These are phyloP conservation scores for Gamarada debralockiae DNA, from an alignment of 495 filamentous ascomycete species.

Conservation along the genomic window DNA sequence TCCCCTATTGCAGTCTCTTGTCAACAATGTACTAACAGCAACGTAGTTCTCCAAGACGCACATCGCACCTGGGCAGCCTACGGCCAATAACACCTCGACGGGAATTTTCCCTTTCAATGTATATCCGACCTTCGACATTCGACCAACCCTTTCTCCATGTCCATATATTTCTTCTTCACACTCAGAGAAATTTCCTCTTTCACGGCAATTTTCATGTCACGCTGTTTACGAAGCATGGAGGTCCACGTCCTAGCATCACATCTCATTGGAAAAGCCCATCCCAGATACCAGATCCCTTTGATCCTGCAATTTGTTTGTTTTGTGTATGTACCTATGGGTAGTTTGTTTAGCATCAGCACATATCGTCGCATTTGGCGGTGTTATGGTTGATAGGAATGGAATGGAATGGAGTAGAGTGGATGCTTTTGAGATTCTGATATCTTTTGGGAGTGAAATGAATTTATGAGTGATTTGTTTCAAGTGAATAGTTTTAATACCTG, in stretches of 20 bases:
- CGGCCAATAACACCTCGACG: conserved; percentile 26
- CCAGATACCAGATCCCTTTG: no score
- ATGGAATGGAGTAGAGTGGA: no score
- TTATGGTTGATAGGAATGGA: no score
- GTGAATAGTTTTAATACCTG: no score
- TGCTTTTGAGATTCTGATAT: no score
- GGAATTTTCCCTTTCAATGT: no score
- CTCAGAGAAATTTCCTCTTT: not conserved
- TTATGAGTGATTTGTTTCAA: no score
- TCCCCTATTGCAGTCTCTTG: not conserved
- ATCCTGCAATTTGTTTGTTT: not conserved
- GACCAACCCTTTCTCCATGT: not conserved
- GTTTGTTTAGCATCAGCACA: not conserved
- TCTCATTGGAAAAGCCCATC: not conserved
- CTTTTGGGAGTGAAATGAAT: no score
- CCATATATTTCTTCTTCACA: not conserved
- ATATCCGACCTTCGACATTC: no score
- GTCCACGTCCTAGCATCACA: not conserved
- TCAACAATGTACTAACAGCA: conserved; percentile 14
- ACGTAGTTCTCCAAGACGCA: conserved; percentile 44
- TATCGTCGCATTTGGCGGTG: no score
- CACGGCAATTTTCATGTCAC: no score
- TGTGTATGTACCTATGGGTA: not conserved
- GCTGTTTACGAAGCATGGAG: conserved; percentile 5
- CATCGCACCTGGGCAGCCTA: conserved; percentile 38